Base-by-base conservation (phyloP, 345 rosid genomes). In the Arabidopsis arenosa region DNA sequence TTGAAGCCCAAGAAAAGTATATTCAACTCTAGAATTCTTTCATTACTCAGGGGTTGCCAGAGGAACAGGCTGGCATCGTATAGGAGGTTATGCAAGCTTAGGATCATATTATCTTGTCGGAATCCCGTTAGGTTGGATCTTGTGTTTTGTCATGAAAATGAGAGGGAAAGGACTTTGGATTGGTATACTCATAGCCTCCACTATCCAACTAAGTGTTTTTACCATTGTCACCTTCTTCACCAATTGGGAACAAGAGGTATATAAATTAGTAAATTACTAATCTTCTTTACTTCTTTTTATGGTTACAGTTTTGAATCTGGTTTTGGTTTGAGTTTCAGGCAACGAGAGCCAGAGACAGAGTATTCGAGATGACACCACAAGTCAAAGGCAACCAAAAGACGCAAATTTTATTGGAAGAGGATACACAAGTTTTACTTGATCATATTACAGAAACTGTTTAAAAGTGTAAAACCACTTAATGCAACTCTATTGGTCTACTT, bases 31-130 rank as follows among this genome's bases (percentile, higher is more conserved):
- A n/a, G 9, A 54, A 45, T 47, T 56, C 4, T 28, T 17, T 23
- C 32, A 35, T 74, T 35, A 12, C 13, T 45, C 73, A 85, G 96
- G 93, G 30, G 73, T 85, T 41, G 88, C 88, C 2, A 86, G 93
- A 73, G 96, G 91, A 39, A 32, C 80, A 30, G 90, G 96, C 4
- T 83, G 91, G 91, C 91, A 90, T 73, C 63, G 79, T 35, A 78
- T 82, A 47, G 93, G 87, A 61, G 91, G 86, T 1, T 86, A 80
- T 57, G 74, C 88, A 10, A 90, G 86, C 62, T 79, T 88, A 5
- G 93, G 84, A 14, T 85, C 93, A 12, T 88, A 64, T 55, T 90
- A 88, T 74, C 56, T 84, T 0, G 83, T 77, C 5, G 91, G 93
- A 57, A 74, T 90, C 53, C 93, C 91, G 0, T 7, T 75, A 5